Percentiles rank a stretch among this genome's conserved stretches.
phyloP scores from a whole-genome alignment of 2,329 filamentous ascomycete species.

The Ophiobolus disseminans region DNA sequence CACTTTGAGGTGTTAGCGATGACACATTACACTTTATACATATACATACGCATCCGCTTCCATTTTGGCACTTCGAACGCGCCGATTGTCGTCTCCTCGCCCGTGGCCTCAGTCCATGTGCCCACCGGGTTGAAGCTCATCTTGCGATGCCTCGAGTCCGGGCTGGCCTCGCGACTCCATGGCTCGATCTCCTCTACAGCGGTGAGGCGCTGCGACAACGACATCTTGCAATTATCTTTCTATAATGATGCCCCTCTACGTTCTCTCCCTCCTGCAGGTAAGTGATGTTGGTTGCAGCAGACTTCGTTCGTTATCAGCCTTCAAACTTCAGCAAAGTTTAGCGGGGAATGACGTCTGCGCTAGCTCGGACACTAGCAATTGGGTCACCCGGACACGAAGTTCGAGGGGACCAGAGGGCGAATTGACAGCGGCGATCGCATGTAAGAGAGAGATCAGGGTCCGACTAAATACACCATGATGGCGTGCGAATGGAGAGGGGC shows the following conservation, averaged over 20 bases:
- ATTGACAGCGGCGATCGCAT: conserved; percentile 2
- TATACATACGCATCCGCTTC: conserved; percentile 59
- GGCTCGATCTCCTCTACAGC: conserved; percentile 51
- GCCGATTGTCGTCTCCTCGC: conserved; percentile 51
- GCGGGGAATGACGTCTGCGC: conserved; percentile 21
- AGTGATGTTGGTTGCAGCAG: background rate
- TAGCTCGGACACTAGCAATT: conserved; percentile 1
- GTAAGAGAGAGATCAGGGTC: conserved; percentile 9
- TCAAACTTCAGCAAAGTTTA: conserved; percentile 1
- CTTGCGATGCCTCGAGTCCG: conserved; percentile 52
- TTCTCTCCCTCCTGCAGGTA: background rate
- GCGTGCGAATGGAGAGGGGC: conserved; percentile 18
- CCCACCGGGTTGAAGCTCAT: conserved; percentile 59
- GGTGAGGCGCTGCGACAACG: conserved; percentile 49
- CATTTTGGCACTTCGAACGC: conserved; percentile 63
- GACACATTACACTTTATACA: background rate
- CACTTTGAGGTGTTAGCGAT: conserved; percentile 54
- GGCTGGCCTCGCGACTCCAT: conserved; percentile 48
- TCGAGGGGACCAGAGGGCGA: conserved; percentile 1
- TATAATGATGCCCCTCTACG: background rate
- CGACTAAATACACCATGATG: conserved; percentile 23
- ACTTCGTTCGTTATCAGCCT: background rate
- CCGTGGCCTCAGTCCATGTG: conserved; percentile 51
- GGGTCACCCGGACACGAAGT: conserved; percentile 1
- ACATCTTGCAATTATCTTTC: conserved; percentile 38